These are phyloP conservation scores for Podila epigama DNA, from an alignment of 192 early-diverging fungal species.

Conservation along the genomic window DNA sequence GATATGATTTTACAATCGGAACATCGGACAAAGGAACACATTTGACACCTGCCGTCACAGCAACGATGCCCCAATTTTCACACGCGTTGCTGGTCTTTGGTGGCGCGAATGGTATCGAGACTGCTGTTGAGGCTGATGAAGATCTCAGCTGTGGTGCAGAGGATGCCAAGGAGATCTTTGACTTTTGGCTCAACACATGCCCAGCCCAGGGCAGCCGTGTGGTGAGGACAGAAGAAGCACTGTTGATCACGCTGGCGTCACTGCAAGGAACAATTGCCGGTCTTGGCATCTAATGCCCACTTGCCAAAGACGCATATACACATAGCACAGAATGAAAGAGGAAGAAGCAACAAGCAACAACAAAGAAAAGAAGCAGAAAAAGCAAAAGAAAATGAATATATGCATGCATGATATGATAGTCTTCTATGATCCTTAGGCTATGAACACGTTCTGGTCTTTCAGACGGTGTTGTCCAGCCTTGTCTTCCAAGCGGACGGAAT, in stretches of 20 bases:
- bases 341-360: too few relatives aligned
- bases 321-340: too few relatives aligned
- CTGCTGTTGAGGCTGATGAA: conserved; percentile 68
- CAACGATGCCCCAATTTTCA: conserved; percentile 29
- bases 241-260: conserved; percentile 57
- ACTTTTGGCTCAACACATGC: conserved; percentile 65
- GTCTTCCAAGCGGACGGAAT: conserved; percentile 26
- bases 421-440: conserved; percentile 21
- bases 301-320: too few relatives aligned
- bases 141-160: conserved; percentile 59
- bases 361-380: background rate
- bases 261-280: conserved; percentile 30
- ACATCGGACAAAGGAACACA: conserved; percentile 55
- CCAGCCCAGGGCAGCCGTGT: conserved; percentile 64
- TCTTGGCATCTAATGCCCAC: conserved; percentile 12
- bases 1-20: conserved; percentile 74
- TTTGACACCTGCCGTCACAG: conserved; percentile 10
- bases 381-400: background rate
- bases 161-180: conserved; percentile 68
- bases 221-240: conserved; percentile 68
- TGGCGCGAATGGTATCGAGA: conserved; percentile 69
- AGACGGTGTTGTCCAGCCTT: conserved; percentile 15
- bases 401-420: background rate
- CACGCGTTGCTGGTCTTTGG: conserved; percentile 75
- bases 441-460: conserved; percentile 33